These are phyloP conservation scores for Metschnikowia kofuensis DNA, from an alignment of 805 yeast species.

Conservation along the genomic window DNA sequence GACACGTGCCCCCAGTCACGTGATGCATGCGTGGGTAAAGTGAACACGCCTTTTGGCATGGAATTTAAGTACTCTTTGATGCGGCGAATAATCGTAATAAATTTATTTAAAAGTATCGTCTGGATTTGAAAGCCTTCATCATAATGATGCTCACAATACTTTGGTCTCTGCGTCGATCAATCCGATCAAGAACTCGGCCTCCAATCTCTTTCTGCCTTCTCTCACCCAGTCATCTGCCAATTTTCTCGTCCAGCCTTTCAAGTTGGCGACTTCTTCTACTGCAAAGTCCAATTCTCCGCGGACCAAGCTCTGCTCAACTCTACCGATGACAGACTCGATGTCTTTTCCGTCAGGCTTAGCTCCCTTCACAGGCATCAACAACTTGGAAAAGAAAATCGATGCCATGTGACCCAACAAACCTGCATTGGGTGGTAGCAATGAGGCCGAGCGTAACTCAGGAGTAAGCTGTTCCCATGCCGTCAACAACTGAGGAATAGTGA, in stretches of 20 bases:
- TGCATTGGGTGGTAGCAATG: conserved; percentile 90
- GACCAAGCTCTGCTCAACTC: conserved; percentile 72
- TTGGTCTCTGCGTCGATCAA: conserved; percentile 64
- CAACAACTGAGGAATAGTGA: conserved; percentile 74
- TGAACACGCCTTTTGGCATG: too few relatives aligned
- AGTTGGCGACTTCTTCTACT: conserved; percentile 83
- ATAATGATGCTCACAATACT: conserved; percentile 30
- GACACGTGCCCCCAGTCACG: too few relatives aligned
- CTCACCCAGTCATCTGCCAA: conserved; percentile 89
- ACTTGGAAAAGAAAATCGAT: conserved; percentile 70
- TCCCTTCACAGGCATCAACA: conserved; percentile 77
- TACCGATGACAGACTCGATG: conserved; percentile 82
- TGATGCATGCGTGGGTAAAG: too few relatives aligned
- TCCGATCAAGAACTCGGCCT: conserved; percentile 75
- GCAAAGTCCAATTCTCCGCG: conserved; percentile 82
- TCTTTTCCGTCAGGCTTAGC: conserved; percentile 72
- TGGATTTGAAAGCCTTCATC: too few relatives aligned
- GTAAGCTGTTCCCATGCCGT: conserved; percentile 76
- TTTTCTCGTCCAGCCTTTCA: conserved; percentile 91
- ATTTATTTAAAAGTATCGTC: too few relatives aligned
- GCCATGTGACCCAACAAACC: conserved; percentile 91
- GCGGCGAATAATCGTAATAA: too few relatives aligned
- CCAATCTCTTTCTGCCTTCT: conserved; percentile 86
- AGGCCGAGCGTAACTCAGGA: conserved; percentile 85
- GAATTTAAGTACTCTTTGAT: too few relatives aligned